A percentile compares a stretch with the other conserved stretches of the same genome.
phyloP scores from a whole-genome alignment of 1,284 basidiomycete species.

The Schizophyllum amplum region DNA sequence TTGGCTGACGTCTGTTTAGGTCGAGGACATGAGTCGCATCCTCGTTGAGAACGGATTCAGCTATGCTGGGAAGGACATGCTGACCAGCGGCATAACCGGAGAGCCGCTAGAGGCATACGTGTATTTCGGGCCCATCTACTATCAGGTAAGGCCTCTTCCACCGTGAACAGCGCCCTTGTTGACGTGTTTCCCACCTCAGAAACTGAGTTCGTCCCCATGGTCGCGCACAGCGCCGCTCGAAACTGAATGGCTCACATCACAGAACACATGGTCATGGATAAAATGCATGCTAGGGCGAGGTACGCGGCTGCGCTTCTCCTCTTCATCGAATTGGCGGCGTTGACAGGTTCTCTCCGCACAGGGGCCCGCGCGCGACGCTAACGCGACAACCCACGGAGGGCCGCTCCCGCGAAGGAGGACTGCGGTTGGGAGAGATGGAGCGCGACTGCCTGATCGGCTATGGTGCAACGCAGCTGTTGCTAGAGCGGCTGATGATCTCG shows the following conservation, averaged over 20 bases:
- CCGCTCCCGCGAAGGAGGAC: conserved; percentile 92
- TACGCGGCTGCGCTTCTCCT: conserved; percentile 23
- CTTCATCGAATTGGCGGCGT: conserved; percentile 7
- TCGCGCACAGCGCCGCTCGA: conserved; percentile 3
- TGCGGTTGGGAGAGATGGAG: conserved; percentile 99
- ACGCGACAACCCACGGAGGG: conserved; percentile 99
- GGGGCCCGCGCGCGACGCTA: conserved; percentile 92
- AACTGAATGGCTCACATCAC: conserved; percentile 6
- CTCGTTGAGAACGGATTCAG: conserved; percentile 94
- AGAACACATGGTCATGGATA: conserved; percentile 99
- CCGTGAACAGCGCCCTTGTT: conserved; percentile 3
- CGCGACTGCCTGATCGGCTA: conserved; percentile 95
- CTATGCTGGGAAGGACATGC: conserved; percentile 97
- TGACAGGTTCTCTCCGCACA: conserved; percentile 23
- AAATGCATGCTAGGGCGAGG: conserved; percentile 99
- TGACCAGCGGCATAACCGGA: conserved; percentile 96
- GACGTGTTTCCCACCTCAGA: conserved; percentile 32
- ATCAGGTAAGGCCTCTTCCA: conserved; percentile 56
- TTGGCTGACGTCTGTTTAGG: conserved; percentile 33
- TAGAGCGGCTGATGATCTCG: conserved; percentile 97
- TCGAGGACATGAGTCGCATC: conserved; percentile 97
- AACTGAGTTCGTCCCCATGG: conserved; percentile 55
- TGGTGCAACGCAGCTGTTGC: conserved; percentile 90
- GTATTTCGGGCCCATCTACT: conserved; percentile 98
- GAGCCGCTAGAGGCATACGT: conserved; percentile 95